Evolutionary conservation across 129 eudicot species (phyloP), one percentile per base, ranked within the genome.

Genomic region (Logfia minima): DNA sequence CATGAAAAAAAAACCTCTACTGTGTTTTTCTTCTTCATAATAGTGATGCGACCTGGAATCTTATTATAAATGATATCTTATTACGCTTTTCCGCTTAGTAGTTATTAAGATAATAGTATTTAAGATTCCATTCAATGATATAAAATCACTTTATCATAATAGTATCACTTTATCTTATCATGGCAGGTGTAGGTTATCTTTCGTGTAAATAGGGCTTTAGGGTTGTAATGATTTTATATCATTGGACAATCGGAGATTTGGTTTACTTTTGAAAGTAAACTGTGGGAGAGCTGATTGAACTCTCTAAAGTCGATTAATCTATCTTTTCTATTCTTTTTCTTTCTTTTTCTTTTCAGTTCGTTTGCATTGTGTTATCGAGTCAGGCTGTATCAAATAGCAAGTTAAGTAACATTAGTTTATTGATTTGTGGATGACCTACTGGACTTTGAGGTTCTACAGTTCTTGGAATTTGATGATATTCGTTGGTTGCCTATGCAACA

Each of bases 371-470:
- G 48, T 41, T 8, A 41, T 41, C 48, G 55, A 48, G n/a, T 4
- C 55, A 11, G 55, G 55, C 18, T 48, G 18, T 48, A 48, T 48
- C 51, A 48, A 48, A 48, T 14, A 13, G 55, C 55, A 65, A 51
- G 19, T 68, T 66, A 58, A 66, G 71, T 77, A 55, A 75, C 22
- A 39, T 41, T 66, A 75, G 52, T 64, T 48, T 78, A 66, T 60
- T 48, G 61, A 51, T 29, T 52, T 34, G 51, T 77, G 43, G 55
- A 32, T 77, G 58, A 64, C 61, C 75, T 76, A 64, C 72, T 77
- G 81, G 68, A 60, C 68, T 68, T 66, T 77, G 28, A 77, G 75
- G 68, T 26, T 39, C 52, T 59, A 68, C 67, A 16, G 68, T 55
- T 77, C 18, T 68, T 61, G 80, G 53, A 63, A 52, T 23, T 74